Conservation (phyloP, 495 filamentous ascomycete species). For the Daldinia vernicosa region DNA sequence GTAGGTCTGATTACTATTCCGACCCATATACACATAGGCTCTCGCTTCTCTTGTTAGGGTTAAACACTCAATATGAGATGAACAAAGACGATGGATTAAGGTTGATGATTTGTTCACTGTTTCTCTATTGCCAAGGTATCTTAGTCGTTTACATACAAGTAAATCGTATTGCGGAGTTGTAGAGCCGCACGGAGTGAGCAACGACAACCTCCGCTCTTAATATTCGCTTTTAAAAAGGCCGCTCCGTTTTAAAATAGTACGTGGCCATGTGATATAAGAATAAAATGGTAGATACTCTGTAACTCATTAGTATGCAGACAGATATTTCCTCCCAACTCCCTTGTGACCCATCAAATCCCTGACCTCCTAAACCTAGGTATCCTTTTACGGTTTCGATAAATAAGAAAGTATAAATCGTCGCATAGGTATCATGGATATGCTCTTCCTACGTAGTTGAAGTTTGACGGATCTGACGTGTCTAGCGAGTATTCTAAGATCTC, state of each 20-base stretch:
- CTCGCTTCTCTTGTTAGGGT: not conserved
- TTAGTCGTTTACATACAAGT: slow-evolving; percentile 9
- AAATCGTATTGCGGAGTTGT: not conserved
- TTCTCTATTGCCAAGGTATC: slow-evolving; percentile 17
- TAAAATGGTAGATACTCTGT: slow-evolving; percentile 4
- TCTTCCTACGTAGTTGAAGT: slow-evolving; percentile 33
- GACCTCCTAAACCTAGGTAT: slow-evolving; percentile 8
- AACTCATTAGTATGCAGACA: not conserved
- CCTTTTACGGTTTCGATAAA: slow-evolving; percentile 16
- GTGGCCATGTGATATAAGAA: slow-evolving; percentile 7
- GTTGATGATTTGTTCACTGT: not conserved
- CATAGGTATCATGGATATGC: slow-evolving; percentile 26
- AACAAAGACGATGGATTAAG: not conserved
- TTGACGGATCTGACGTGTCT: slow-evolving; percentile 30
- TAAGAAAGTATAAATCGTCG: slow-evolving; percentile 11
- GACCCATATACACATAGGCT: not conserved
- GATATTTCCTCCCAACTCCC: slow-evolving; percentile 25
- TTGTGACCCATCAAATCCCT: slow-evolving; percentile 5
- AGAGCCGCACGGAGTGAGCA: not conserved
- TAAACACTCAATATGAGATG: not conserved
- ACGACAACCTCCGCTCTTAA: not conserved
- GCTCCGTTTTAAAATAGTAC: not conserved
- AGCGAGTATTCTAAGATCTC: slow-evolving; percentile 35
- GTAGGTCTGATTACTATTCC: not conserved
- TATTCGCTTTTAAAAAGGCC: slow-evolving; percentile 17